Conservation (phyloP, 2,329 filamentous ascomycete genomes). For the Byssoonygena ceratinophila region DNA sequence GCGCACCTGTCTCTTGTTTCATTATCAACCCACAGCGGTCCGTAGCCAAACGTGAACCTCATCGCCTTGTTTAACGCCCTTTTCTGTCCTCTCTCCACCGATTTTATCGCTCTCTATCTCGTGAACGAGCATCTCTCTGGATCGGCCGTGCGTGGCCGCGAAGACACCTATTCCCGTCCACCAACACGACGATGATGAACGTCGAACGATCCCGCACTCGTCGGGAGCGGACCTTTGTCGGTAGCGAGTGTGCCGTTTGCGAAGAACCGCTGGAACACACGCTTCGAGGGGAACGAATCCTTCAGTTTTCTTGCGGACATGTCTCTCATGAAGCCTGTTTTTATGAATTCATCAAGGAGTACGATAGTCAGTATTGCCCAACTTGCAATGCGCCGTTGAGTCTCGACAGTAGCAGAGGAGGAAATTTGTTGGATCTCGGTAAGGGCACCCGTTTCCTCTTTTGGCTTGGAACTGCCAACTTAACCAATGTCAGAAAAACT, state of each 20-base stretch:
- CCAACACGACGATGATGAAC: slow-evolving; percentile 45
- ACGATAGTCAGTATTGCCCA: slow-evolving; percentile 87
- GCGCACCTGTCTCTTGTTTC: slow-evolving; percentile 1
- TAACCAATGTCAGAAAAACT: slow-evolving; percentile 62
- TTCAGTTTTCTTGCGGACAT: slow-evolving; percentile 94
- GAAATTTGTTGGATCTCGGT: slow-evolving; percentile 90
- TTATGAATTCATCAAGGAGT: slow-evolving; percentile 94
- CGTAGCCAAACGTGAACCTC: not conserved
- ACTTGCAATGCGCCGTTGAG: slow-evolving; percentile 86
- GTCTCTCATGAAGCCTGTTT: slow-evolving; percentile 97
- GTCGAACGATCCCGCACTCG: slow-evolving; percentile 68
- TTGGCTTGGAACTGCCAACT: not conserved
- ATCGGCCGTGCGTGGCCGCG: not conserved
- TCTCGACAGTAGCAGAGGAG: slow-evolving; percentile 82
- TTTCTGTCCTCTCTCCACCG: not conserved
- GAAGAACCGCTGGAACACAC: slow-evolving; percentile 96
- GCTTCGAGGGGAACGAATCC: slow-evolving; percentile 78
- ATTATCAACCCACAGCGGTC: not conserved
- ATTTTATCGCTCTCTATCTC: not conserved
- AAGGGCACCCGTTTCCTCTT: slow-evolving; percentile 14
- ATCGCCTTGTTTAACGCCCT: not conserved
- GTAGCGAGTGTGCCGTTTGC: slow-evolving; percentile 87
- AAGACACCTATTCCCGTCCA: not conserved
- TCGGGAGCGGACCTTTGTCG: slow-evolving; percentile 88
- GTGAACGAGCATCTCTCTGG: not conserved